Base-by-base conservation (phyloP, 805 yeast genomes). In the Myxozyma sirexii region DNA sequence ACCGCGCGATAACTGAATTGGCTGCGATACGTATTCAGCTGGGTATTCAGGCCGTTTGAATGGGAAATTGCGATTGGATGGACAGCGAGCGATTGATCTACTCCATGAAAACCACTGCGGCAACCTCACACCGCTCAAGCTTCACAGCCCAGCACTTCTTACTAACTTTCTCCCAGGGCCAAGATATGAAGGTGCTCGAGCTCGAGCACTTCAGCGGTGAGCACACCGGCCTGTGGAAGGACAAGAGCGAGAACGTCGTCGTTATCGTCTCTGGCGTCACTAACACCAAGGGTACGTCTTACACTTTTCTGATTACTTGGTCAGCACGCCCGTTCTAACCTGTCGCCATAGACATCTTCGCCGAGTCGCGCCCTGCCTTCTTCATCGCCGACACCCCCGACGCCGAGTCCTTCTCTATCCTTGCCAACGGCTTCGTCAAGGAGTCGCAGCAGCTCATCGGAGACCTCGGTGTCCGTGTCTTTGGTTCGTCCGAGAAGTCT, bases 161-260 rank as follows among this genome's bases (percentile, higher is more conserved):
- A 33, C 8, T 38, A 27, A 48, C 26, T 19, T 26, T 29, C 6
- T 6, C 45, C 26, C 39, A 60, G 64, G 66, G 66, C 29, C 66
- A 62, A 54, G 66, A 62, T 52, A 62, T 60, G 66, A 62, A 62
- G 59, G 66, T 62, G 8, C 64, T 62, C 54, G 64, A 62, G 50
- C 59, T 62, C 45, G 64, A 62, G 27, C 66, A 61, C 52, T 62
- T 62, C 66, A 17, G 44, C 39, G 66, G 66, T 42, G 61, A 60
- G 53, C 63, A 62, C 65, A 46, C 51, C 43, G 66, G 66, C 17
- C 57, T 62, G 43, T 62, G 66, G 66, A 45, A 55, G 23, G 66
- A 62, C 54, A 42, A 53, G 61, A 49, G 46, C 50, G 66, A 62
- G 56, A 62, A 62, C 64, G 37, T 62, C 51, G 66, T 62, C 43